Evolutionary conservation across 2,329 filamentous ascomycete genomes (phyloP).

Genomic region (Claviceps spartinae): DNA sequence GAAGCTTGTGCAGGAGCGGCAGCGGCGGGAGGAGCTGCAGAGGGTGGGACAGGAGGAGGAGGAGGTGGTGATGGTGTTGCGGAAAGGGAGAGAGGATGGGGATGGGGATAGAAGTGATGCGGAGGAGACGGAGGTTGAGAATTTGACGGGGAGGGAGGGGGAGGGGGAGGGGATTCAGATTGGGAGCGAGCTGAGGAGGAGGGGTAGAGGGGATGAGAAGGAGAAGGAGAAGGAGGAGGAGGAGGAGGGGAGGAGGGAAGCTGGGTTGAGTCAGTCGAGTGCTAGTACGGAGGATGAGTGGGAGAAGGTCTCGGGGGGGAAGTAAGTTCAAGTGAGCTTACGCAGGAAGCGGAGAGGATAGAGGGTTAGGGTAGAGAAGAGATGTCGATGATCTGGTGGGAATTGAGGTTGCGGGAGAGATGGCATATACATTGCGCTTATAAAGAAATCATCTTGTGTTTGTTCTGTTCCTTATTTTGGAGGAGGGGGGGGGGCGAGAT

Average conservation of each 20-base stretch:
- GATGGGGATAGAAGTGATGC: constrained; percentile 27
- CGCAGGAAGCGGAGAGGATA: too few species aligned
- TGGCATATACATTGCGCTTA: too few species aligned
- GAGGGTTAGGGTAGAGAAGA: too few species aligned
- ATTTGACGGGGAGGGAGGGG: constrained; percentile 18
- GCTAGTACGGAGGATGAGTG: constrained; percentile 88
- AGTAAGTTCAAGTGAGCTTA: neutral
- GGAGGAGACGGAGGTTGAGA: constrained; percentile 36
- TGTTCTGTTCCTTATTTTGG: too few species aligned
- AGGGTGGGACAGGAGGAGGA: constrained; percentile 13
- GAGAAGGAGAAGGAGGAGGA: constrained; percentile 9
- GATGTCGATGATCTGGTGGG: too few species aligned
- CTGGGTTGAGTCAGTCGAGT: constrained; percentile 33
- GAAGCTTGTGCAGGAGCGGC: constrained; percentile 25
- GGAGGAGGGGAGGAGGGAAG: constrained; percentile 2
- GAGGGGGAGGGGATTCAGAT: constrained; percentile 11
- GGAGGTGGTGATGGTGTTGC: constrained; percentile 8
- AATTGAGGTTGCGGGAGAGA: too few species aligned
- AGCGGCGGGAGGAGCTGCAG: constrained; percentile 22
- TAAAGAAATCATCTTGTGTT: too few species aligned
- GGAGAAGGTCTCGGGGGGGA: constrained; percentile 77
- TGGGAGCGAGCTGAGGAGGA: constrained; percentile 32
- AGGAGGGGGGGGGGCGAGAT: too few species aligned
- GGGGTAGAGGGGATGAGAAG: constrained; percentile 16
- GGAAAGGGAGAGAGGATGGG: constrained; percentile 19